Base-by-base conservation (phyloP, 2,329 filamentous ascomycete genomes). In the Grosmannia clavigera region DNA sequence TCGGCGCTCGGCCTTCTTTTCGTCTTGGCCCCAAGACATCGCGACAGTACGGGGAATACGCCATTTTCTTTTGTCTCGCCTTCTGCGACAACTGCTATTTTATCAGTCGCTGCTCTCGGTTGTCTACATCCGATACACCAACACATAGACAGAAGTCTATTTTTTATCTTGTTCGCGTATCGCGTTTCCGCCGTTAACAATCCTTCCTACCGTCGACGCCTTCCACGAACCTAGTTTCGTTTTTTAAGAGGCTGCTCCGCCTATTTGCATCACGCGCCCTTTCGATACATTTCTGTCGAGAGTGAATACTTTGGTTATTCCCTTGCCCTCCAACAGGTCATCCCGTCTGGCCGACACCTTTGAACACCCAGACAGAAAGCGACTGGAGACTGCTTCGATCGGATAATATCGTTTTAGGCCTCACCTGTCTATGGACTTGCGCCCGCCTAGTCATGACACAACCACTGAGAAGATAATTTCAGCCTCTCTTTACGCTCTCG, bases 401-500 rank as follows among this genome's bases (percentile, higher is more conserved):
- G 29, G 51, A 22, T 35, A 12, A 16, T 55, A 5, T 27, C 46
- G 22, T 46, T 35, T 35, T 48, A 22, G 27, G 43, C 54, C 55
- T 58, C 50, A 12, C 38, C 54, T 25, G 48, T 57, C 22, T 29
- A 38, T 38, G 33, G 22, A 40, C 16, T 38, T 46, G 54, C 54
- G 54, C 16, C 53, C 46, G 22, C 25, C n/a, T 46, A 60, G 58
- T 58, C 57, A 58, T 58, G 57, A 58, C 50, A 53, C 48, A 52
- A 58, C 16, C 29, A 58, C 57, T 16, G 57, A 12, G 19, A 48
- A 58, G 46, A 58, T 58, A 58, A 53, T 43, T 22, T n/a, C 52
- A 48, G 31, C 46, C 33, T 40, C 58, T 55, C 48, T 53, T 46
- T 46, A 16, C 33, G 48, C 54, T 55, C 16, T 60, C 48, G 68